phyloP scores from a whole-genome alignment of 2,329 filamentous ascomycete species.

The Sporothrix variecibatus region DNA sequence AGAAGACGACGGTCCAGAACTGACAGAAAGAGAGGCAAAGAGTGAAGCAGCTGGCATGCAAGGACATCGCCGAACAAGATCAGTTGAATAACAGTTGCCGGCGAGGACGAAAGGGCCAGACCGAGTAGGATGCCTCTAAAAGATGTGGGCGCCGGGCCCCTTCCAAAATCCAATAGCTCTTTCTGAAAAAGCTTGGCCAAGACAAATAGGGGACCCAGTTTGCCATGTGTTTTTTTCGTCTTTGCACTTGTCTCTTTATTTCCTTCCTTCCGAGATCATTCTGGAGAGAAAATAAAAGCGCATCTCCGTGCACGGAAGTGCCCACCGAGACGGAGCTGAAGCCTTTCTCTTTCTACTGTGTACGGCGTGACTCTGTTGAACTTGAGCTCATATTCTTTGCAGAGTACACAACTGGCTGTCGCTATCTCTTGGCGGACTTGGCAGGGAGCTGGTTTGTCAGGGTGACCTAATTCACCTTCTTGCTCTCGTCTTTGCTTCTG shows the following conservation, averaged over 20 bases:
- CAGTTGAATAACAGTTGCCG: not conserved
- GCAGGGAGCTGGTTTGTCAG: not conserved
- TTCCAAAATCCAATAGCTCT: not conserved
- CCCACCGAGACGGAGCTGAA: not conserved
- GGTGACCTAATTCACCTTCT: not conserved
- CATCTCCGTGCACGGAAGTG: not conserved
- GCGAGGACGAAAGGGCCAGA: not conserved
- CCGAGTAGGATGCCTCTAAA: not conserved
- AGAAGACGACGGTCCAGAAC: not conserved
- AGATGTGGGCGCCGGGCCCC: not conserved
- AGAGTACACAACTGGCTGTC: not conserved
- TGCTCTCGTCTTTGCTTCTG: not conserved
- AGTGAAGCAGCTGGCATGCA: not conserved
- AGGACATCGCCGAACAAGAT: not conserved
- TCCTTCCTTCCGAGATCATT: not conserved
- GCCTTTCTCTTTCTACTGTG: not conserved
- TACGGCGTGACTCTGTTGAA: no score
- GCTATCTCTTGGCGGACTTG: constrained; percentile 19
- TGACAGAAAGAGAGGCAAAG: not conserved
- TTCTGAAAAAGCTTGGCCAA: not conserved
- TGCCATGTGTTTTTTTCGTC: constrained; percentile 3
- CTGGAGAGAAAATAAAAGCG: not conserved
- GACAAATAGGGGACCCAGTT: constrained; percentile 7
- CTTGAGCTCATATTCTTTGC: not conserved
- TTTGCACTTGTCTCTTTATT: not conserved